These are phyloP conservation scores for Sporisorium scitamineum DNA, from an alignment of 1,284 basidiomycete species.

Conservation along the genomic window DNA sequence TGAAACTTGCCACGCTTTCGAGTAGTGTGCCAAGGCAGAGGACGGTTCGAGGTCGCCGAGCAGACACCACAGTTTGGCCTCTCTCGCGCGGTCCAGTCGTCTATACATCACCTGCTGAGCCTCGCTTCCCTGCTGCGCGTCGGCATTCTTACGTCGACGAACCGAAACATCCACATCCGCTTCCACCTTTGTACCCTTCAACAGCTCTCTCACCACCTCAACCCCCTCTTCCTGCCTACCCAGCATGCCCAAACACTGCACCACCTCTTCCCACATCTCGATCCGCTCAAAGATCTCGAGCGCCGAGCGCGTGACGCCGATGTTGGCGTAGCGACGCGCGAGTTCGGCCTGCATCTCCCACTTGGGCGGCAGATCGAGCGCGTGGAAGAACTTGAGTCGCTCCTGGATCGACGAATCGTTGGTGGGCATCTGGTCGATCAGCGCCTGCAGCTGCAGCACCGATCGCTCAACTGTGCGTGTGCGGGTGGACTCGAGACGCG, in stretches of 20 bases:
- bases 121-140: slow-evolving; percentile 48
- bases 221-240: slow-evolving; percentile 61
- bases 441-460: slow-evolving; percentile 66
- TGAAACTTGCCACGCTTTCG: slow-evolving; percentile 86
- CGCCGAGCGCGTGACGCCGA: slow-evolving; percentile 66
- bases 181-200: slow-evolving; percentile 64
- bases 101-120: slow-evolving; percentile 71
- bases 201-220: slow-evolving; percentile 63
- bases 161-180: slow-evolving; percentile 53
- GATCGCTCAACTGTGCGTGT: slow-evolving; percentile 67
- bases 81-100: slow-evolving; percentile 77
- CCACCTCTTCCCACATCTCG: slow-evolving; percentile 68
- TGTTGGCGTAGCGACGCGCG: slow-evolving; percentile 57
- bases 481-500: slow-evolving; percentile 62
- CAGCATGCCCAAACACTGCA: slow-evolving; percentile 63
- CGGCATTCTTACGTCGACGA: slow-evolving; percentile 25
- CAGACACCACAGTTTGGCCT: slow-evolving; percentile 95
- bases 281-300: slow-evolving; percentile 66
- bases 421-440: slow-evolving; percentile 68
- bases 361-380: slow-evolving; percentile 62
- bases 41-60: slow-evolving; percentile 86
- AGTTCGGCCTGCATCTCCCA: slow-evolving; percentile 69
- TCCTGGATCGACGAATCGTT: slow-evolving; percentile 67
- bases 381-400: slow-evolving; percentile 64
- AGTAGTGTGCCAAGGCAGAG: slow-evolving; percentile 79